Conservation (phyloP, 2,329 filamentous ascomycete genomes). For the Kalmusia sp. region DNA sequence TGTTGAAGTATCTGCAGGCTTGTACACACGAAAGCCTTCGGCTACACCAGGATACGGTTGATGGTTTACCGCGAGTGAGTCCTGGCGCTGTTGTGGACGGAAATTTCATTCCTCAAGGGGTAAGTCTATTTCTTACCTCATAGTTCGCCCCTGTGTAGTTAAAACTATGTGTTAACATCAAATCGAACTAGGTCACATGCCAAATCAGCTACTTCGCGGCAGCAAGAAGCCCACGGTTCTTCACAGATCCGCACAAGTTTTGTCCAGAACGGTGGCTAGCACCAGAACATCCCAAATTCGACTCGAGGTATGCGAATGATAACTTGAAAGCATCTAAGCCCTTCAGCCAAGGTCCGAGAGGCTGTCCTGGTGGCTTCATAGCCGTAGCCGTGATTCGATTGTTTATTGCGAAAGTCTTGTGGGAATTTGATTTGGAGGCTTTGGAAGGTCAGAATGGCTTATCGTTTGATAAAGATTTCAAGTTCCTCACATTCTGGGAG, state of each 20-base stretch:
- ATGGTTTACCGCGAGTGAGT: constrained; percentile 6
- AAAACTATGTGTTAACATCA: too few species aligned
- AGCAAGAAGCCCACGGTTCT: constrained; percentile 3
- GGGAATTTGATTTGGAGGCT: constrained; percentile 5
- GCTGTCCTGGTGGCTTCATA: constrained; percentile 4
- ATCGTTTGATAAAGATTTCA: constrained; percentile 2
- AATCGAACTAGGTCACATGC: neutral
- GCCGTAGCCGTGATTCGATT: neutral
- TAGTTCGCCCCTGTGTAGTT: too few species aligned
- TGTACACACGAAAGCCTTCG: constrained; percentile 5
- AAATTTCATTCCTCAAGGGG: constrained; percentile 3
- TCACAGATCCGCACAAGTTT: constrained; percentile 2
- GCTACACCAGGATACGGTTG: constrained; percentile 1
- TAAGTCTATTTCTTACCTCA: neutral
- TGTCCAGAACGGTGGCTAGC: neutral
- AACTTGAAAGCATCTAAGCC: neutral
- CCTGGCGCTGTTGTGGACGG: constrained; percentile 5
- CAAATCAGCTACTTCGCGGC: constrained; percentile 7
- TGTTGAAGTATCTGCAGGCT: neutral
- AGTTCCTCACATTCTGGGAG: constrained; percentile 1
- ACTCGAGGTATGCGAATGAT: neutral
- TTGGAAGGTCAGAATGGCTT: neutral
- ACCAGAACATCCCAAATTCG: neutral
- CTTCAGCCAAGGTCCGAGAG: constrained; percentile 4
- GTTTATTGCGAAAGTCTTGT: constrained; percentile 2